Percentiles rank a stretch among this genome's conserved stretches.
Conservation (phyloP, 2,329 filamentous ascomycete genomes). For the Hypoxylon sp. region DNA sequence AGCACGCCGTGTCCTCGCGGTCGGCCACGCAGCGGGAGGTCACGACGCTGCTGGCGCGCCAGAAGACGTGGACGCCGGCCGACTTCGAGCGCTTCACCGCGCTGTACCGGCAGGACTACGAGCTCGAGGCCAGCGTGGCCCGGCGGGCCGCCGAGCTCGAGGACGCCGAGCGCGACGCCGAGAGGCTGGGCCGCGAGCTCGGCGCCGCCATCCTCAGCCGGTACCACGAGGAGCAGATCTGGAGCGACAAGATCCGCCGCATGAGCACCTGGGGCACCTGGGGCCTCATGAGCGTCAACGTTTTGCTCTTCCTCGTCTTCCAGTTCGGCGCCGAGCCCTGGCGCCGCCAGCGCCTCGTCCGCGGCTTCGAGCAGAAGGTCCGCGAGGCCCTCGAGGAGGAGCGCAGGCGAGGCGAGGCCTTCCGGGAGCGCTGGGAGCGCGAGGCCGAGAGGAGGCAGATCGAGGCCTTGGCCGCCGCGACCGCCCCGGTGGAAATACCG, state of each 20-base stretch:
- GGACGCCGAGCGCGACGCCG: constrained; percentile 79
- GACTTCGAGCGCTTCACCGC: constrained; percentile 96
- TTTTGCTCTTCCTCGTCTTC: constrained; percentile 84
- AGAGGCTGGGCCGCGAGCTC: constrained; percentile 77
- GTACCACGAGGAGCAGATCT: constrained; percentile 99
- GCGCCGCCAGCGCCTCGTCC: constrained; percentile 81
- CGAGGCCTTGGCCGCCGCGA: constrained; percentile 13
- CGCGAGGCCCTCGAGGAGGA: constrained; percentile 75
- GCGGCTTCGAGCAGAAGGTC: constrained; percentile 82
- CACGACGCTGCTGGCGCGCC: constrained; percentile 89
- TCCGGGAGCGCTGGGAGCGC: constrained; percentile 54
- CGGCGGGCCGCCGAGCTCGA: constrained; percentile 76
- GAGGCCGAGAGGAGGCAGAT: constrained; percentile 42
- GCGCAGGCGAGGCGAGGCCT: constrained; percentile 57
- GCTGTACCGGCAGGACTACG: constrained; percentile 90
- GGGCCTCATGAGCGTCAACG: constrained; percentile 96
- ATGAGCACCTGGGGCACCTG: constrained; percentile 99
- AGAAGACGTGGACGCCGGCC: constrained; percentile 85
- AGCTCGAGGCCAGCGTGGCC: constrained; percentile 85
- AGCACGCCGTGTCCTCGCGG: constrained; percentile 82
- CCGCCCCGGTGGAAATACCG: constrained; percentile 16
- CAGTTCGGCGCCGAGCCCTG: constrained; percentile 94
- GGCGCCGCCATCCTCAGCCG: constrained; percentile 85
- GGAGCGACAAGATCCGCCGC: constrained; percentile 95
- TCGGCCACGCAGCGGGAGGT: constrained; percentile 94